Percentiles rank a stretch among this genome's conserved stretches.
These are phyloP conservation scores for Plasmodium blacklocki DNA, from an alignment of 169 alveolate species.

Conservation along the genomic window DNA sequence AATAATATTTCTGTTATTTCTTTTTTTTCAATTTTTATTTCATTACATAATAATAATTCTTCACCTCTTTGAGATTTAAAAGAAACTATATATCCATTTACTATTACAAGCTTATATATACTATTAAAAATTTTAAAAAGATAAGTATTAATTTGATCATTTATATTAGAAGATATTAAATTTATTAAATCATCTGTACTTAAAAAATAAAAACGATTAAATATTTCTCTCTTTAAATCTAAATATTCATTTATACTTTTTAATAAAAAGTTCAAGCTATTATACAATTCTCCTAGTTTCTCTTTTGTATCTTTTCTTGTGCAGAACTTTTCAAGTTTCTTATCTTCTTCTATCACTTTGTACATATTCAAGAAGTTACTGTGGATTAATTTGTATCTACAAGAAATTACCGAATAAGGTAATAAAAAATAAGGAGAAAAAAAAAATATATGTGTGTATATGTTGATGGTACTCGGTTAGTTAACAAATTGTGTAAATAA, in stretches of 20 bases:
- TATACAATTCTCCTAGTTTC: slow-evolving; percentile 52
- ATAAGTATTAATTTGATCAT: slow-evolving; percentile 73
- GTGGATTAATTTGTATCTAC: slow-evolving; percentile 62
- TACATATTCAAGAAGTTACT: slow-evolving; percentile 51
- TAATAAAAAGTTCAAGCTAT: slow-evolving; percentile 27
- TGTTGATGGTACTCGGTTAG: too few species aligned
- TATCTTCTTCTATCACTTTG: slow-evolving; percentile 70
- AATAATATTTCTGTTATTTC: slow-evolving; percentile 68
- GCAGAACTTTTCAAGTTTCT: slow-evolving; percentile 64
- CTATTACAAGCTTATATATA: slow-evolving; percentile 59
- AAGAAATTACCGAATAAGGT: not conserved
- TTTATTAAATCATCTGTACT: slow-evolving; percentile 75
- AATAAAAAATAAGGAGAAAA: not conserved
- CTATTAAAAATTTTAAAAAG: slow-evolving; percentile 67
- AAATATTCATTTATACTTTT: slow-evolving; percentile 72
- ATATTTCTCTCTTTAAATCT: slow-evolving; percentile 68
- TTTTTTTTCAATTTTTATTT: slow-evolving; percentile 71
- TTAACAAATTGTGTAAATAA: too few species aligned
- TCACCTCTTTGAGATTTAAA: slow-evolving; percentile 74
- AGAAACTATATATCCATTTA: slow-evolving; percentile 62
- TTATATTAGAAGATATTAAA: slow-evolving; percentile 66
- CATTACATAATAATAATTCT: slow-evolving; percentile 46
- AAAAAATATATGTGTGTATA: not conserved
- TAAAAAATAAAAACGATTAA: slow-evolving; percentile 63
- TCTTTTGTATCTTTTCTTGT: slow-evolving; percentile 65